Conservation (phyloP, 2,329 filamentous ascomycete genomes). For the Claviceps pazoutovae region DNA sequence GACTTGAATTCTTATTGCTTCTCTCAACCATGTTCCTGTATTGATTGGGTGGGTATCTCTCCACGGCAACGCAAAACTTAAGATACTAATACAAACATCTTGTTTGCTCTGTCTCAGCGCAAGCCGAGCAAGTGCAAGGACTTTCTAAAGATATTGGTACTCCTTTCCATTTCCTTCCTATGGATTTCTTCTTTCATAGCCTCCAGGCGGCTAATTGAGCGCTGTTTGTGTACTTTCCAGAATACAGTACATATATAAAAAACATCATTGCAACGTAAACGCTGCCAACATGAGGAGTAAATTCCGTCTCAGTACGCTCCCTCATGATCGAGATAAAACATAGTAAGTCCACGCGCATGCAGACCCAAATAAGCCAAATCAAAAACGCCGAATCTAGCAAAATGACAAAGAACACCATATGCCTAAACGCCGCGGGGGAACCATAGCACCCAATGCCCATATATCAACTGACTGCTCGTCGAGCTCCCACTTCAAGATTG, state of each 20-base stretch:
- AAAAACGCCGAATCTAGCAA: neutral
- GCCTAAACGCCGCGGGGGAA: neutral
- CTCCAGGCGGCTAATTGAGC: neutral
- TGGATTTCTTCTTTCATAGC: neutral
- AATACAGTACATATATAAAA: neutral
- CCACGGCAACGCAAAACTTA: slow-evolving; percentile 5
- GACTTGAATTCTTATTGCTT: neutral
- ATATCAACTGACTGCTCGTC: no score
- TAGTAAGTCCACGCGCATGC: neutral
- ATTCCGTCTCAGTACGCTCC: neutral
- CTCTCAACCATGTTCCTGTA: neutral
- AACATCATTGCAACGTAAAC: no score
- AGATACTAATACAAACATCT: slow-evolving; percentile 9
- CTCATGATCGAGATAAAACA: neutral
- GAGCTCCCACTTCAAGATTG: no score
- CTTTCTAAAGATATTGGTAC: neutral
- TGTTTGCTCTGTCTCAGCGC: neutral
- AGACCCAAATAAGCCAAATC: neutral
- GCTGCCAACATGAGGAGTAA: neutral
- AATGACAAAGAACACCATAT: neutral
- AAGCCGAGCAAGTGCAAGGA: neutral
- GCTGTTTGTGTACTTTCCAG: neutral
- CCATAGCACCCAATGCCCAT: no score
- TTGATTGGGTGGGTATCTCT: slow-evolving; percentile 10
- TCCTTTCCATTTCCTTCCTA: neutral